These are phyloP conservation scores for Solanum piurae DNA, from an alignment of 257 asterid genomes.

Conservation along the genomic window DNA sequence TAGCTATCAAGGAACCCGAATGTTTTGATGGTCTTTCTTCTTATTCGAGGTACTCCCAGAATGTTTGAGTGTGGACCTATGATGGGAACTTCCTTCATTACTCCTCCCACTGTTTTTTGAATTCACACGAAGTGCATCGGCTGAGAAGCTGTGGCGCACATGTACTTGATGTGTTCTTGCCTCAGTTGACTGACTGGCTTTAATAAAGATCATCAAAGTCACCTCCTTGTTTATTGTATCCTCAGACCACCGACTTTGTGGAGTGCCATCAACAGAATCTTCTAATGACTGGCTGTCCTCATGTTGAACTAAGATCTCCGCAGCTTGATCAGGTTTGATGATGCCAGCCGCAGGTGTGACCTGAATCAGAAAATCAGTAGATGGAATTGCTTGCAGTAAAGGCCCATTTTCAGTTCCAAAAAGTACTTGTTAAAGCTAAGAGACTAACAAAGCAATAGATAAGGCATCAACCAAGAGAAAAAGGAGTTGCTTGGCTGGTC, in stretches of 20 bases:
- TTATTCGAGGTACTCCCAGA: background rate
- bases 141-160: conserved; percentile 37
- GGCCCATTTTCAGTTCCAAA: background rate
- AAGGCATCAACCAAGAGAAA: background rate
- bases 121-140: conserved; percentile 14
- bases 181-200: conserved; percentile 43
- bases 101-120: conserved; percentile 25
- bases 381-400: background rate
- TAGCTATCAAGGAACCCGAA: background rate
- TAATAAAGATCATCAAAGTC: conserved; percentile 37
- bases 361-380: conserved; percentile 22
- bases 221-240: conserved; percentile 67
- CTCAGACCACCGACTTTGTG: conserved; percentile 77
- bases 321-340: conserved; percentile 47
- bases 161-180: conserved; percentile 32
- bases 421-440: background rate
- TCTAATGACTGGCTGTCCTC: conserved; percentile 52
- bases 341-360: conserved; percentile 64
- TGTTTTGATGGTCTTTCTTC: background rate
- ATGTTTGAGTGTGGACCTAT: conserved; percentile 2
- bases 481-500: background rate
- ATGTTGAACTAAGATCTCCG: conserved; percentile 50
- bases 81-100: conserved; percentile 26
- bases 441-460: background rate
- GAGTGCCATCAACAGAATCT: conserved; percentile 48